Evolutionary conservation across 2,329 filamentous ascomycete genomes (phyloP), one percentile per base, ranked within the genome.

Genomic region (Exophiala spinifera): DNA sequence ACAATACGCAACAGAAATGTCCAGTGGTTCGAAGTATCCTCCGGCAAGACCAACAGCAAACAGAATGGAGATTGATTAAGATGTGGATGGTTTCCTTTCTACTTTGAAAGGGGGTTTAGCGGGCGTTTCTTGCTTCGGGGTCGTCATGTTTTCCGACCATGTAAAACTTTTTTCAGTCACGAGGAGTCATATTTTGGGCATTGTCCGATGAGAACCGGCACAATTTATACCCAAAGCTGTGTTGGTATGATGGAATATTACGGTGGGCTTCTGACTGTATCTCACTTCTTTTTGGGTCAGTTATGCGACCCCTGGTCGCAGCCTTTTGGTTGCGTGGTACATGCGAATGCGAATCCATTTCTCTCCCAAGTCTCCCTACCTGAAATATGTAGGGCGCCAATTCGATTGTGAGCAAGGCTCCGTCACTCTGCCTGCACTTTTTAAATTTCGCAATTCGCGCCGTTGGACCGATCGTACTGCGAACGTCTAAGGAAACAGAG

Each of bases 31-130:
- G 13, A 46, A 61, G 39, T 37, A 53, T 11, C 52, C 57, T 7
- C 15, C 44, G 8, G 19, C 51, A 10, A 40, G 57, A 34, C 54
- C 54, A 21, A 51, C 53, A 17, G 49, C 46, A n/a, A 51, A 43
- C 33, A 45, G 60, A 42, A 62, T 62, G 53, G 60, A 62, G 39
- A 62, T 62, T 48, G 59, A 61, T 37, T 61, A 34, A 8, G 28
- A 10, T 11, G 28, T 7, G 6, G 28, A 10, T 31, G 53, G 44
- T 44, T 14, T 20, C 2, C 15, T 15, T 51, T n/a, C n/a, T n/a
- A n/a, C n/a, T 33, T 48, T 39, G 14, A 34, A 14, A 13, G n/a
- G 17, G 34, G 42, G 20, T 6, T 37, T 45, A 50, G 49, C 49
- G 40, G 42, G 47, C 47, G 53, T 55, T 51, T 43, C 28, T 31